A percentile compares a stretch with the other conserved stretches of the same genome.
phyloP scores from a whole-genome alignment of 139 green algal genomes.

The Tetraselmis striata region DNA sequence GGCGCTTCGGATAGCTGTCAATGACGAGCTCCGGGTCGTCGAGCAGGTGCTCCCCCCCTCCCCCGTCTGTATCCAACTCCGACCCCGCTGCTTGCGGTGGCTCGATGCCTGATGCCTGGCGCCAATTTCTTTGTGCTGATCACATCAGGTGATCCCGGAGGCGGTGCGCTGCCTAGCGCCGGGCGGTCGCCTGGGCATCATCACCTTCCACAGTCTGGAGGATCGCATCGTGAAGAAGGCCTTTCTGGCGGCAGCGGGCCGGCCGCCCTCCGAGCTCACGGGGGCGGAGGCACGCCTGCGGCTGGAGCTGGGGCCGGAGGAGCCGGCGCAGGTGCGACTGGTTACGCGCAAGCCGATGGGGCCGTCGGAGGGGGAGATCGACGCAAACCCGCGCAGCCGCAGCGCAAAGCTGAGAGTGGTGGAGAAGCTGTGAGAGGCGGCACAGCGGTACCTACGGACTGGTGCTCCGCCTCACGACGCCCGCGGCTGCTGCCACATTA shows the following conservation, averaged over 20 bases:
- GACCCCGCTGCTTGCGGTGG: too few relatives aligned
- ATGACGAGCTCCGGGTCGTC: slow-evolving; percentile 78
- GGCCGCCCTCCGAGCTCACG: background rate
- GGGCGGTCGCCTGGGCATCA: slow-evolving; percentile 77
- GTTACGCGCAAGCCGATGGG: slow-evolving; percentile 40
- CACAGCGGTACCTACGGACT: too few relatives aligned
- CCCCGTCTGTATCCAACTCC: background rate
- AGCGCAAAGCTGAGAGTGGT: slow-evolving; percentile 85
- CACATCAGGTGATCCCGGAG: slow-evolving; percentile 31
- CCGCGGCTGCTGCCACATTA: too few relatives aligned
- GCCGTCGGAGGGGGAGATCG: slow-evolving; percentile 46
- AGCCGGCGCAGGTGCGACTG: slow-evolving; percentile 17
- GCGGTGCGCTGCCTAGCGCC: slow-evolving; percentile 49
- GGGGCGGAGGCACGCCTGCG: background rate
- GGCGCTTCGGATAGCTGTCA: slow-evolving; percentile 92
- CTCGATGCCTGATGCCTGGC: too few relatives aligned
- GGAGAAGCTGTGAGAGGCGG: slow-evolving; percentile 54
- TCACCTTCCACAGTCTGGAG: slow-evolving; percentile 94
- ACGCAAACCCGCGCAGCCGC: slow-evolving; percentile 62
- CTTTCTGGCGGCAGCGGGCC: slow-evolving; percentile 57
- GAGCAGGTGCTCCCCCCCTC: slow-evolving; percentile 24
- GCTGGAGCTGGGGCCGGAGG: slow-evolving; percentile 1
- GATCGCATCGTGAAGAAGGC: slow-evolving; percentile 87
- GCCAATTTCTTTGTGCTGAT: background rate
- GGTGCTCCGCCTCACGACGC: too few relatives aligned